phyloP scores from a whole-genome alignment of 78 protist species.

The Polysphondylium violaceum region DNA sequence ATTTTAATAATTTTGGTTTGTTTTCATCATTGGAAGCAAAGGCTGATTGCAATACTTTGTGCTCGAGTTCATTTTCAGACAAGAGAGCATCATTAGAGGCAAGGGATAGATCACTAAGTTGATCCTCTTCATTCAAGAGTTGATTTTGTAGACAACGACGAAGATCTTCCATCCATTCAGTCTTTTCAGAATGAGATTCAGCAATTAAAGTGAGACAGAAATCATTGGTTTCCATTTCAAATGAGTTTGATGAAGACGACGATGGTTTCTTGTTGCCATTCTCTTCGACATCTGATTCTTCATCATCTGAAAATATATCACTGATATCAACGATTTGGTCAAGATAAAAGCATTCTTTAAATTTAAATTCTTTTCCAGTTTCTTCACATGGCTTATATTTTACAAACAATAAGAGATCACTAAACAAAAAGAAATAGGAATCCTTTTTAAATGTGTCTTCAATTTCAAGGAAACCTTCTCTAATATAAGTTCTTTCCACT shows the following conservation, averaged over 20 bases:
- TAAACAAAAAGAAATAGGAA: conserved; percentile 71
- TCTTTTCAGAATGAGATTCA: conserved; percentile 26
- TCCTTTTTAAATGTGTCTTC: conserved; percentile 66
- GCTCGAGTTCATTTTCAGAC: conserved; percentile 1
- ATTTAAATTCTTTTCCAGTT: conserved; percentile 80
- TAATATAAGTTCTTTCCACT: conserved; percentile 45
- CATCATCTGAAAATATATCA: conserved; percentile 75
- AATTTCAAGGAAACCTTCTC: conserved; percentile 77
- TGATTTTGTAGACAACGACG: conserved; percentile 20
- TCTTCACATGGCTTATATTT: conserved; percentile 75
- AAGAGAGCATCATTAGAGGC: conserved; percentile 1
- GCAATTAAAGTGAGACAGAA: conserved; percentile 30
- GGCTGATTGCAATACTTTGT: conserved; percentile 1
- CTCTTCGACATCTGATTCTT: conserved; percentile 21
- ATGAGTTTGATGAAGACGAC: conserved; percentile 4
- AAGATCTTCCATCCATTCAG: conserved; percentile 57
- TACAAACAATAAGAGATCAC: conserved; percentile 49
- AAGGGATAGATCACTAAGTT: conserved; percentile 36
- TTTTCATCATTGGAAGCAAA: not conserved
- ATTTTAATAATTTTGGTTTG: not conserved
- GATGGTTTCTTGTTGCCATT: conserved; percentile 1
- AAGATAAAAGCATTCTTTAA: conserved; percentile 41
- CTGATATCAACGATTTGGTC: conserved; percentile 42
- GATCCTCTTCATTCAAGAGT: conserved; percentile 29
- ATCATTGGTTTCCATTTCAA: conserved; percentile 38